Evolutionary conservation across 129 eudicot genomes (phyloP).

Genomic region (Kitagawia praeruptora): DNA sequence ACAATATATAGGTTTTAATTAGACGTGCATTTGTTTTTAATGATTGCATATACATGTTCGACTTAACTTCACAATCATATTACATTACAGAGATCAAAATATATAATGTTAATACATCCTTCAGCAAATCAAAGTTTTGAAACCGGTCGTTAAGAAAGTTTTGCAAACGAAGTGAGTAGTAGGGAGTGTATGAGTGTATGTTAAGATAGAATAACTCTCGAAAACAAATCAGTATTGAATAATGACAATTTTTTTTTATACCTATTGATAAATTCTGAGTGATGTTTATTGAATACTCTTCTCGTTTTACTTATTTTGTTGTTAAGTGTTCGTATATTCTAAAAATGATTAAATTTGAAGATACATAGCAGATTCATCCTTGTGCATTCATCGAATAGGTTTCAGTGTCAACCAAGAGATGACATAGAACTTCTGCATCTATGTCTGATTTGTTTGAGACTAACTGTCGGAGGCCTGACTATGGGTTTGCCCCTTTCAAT

Average conservation of each 20-base stretch:
- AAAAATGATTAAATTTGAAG: background rate
- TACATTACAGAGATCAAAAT: background rate
- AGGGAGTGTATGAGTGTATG: background rate
- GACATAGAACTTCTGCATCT: background rate
- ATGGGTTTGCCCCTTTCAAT: background rate
- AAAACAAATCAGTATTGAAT: no score
- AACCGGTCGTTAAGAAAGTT: background rate
- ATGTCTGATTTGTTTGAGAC: background rate
- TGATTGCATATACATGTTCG: no score
- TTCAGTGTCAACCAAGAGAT: background rate
- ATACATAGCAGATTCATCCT: background rate
- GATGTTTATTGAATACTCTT: no score
- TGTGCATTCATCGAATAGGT: background rate
- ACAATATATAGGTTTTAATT: background rate
- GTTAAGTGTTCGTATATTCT: background rate
- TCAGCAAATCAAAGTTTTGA: background rate
- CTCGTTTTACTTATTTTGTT: no score
- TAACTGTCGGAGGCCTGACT: background rate
- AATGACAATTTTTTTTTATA: no score
- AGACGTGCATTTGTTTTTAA: background rate
- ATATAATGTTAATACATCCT: background rate
- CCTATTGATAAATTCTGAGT: no score
- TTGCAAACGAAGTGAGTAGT: background rate
- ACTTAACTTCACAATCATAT: background rate
- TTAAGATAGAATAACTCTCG: no score